Evolutionary conservation across 805 yeast genomes (phyloP).

Genomic region (Blastobotrys americana): DNA sequence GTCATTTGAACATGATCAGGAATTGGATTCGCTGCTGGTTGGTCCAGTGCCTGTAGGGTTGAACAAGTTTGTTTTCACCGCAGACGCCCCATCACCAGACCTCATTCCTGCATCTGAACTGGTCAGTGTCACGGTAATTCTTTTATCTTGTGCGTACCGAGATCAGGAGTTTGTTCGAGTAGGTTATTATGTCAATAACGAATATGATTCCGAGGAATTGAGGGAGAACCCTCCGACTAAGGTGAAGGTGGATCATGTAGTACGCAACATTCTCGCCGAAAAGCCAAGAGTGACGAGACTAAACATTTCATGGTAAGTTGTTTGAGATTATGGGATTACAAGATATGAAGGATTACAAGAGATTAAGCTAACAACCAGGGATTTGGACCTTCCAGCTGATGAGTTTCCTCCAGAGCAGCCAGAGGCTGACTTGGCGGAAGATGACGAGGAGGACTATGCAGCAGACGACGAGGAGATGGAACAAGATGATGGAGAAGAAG

Average conservation of each 20-base stretch:
- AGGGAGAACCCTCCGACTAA: conserved; percentile 90
- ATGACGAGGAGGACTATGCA: conserved; percentile 46
- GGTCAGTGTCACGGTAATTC: conserved; percentile 89
- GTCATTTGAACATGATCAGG: conserved; percentile 94
- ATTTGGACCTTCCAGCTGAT: conserved; percentile 57
- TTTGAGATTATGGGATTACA: conserved; percentile 9
- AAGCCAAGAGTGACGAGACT: conserved; percentile 96
- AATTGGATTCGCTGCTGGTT: conserved; percentile 88
- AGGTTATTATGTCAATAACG: conserved; percentile 96
- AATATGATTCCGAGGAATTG: conserved; percentile 87
- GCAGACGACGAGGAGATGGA: conserved; percentile 32
- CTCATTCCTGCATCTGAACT: conserved; percentile 92
- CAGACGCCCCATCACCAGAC: conserved; percentile 96
- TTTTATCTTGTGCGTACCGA: conserved; percentile 86
- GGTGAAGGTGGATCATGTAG: conserved; percentile 90
- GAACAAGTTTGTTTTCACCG: conserved; percentile 84
- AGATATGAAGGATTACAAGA: too few species aligned
- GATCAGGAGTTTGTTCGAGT: conserved; percentile 94
- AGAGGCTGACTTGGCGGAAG: conserved; percentile 55
- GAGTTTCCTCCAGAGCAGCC: conserved; percentile 74
- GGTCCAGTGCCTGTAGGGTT: conserved; percentile 99
- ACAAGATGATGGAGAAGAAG: conserved; percentile 46
- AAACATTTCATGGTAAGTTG: conserved; percentile 75
- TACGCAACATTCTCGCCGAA: conserved; percentile 89
- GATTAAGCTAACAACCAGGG: conserved; percentile 29